A percentile compares a stretch with the other conserved stretches of the same genome.
phyloP scores from a whole-genome alignment of 78 protist species.

The Pigoraptor vietnamica region DNA sequence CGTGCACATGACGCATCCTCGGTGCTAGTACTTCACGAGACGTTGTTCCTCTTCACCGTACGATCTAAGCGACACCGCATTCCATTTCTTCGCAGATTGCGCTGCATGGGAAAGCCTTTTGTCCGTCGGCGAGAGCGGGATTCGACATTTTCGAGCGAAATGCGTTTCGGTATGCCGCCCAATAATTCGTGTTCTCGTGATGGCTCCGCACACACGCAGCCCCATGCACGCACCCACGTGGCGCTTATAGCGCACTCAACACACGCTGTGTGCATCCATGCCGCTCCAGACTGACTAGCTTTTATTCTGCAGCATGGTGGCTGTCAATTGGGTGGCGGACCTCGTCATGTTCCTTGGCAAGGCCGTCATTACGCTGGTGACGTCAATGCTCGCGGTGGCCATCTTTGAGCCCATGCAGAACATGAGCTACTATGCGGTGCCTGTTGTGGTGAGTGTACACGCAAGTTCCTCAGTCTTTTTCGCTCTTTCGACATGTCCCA shows the following conservation, averaged over 20 bases:
- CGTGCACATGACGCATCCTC: constrained; percentile 28
- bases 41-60: background rate
- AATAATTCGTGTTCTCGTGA: no score
- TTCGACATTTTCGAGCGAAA: background rate
- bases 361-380: background rate
- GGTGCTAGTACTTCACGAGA: background rate
- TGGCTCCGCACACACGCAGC: background rate
- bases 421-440: background rate
- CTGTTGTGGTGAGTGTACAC: background rate
- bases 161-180: background rate
- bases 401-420: background rate
- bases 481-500: background rate
- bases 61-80: no score
- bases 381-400: background rate
- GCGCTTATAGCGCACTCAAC: background rate
- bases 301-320: background rate
- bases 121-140: background rate
- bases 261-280: background rate
- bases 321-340: background rate
- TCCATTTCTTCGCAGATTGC: background rate
- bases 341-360: background rate
- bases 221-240: background rate
- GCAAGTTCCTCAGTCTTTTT: background rate
- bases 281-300: background rate
- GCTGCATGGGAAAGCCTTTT: background rate